Percentiles rank a stretch among this genome's conserved stretches.
These are phyloP conservation scores for Epichloe brachyelytri DNA, from an alignment of 2,329 filamentous ascomycete species.

Conservation along the genomic window DNA sequence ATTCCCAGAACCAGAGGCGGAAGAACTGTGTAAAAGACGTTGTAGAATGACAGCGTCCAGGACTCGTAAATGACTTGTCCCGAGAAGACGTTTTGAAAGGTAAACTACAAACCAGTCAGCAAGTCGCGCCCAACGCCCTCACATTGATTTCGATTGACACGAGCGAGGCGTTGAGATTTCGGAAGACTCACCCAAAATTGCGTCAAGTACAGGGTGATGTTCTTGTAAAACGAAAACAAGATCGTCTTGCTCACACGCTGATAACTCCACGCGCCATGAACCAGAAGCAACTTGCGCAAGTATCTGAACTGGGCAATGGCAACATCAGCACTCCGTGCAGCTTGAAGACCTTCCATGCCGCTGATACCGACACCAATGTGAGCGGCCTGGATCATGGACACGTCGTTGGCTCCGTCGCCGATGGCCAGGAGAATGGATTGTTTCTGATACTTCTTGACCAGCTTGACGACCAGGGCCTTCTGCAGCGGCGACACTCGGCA, in stretches of 20 bases:
- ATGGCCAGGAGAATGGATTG: constrained; percentile 89
- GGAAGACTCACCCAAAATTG: constrained; percentile 77
- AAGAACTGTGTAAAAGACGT: constrained; percentile 92
- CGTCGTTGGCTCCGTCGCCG: constrained; percentile 94
- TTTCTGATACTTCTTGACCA: constrained; percentile 84
- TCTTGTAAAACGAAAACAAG: constrained; percentile 98
- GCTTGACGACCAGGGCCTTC: constrained; percentile 93
- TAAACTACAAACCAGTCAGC: constrained; percentile 45
- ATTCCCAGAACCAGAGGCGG: constrained; percentile 92
- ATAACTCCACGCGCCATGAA: constrained; percentile 96
- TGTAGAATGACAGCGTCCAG: constrained; percentile 99
- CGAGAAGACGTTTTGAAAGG: constrained; percentile 96
- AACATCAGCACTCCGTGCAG: constrained; percentile 88
- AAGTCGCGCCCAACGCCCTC: background rate
- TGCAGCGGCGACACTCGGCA: constrained; percentile 93
- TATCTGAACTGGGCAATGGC: constrained; percentile 93
- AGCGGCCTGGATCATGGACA: constrained; percentile 99
- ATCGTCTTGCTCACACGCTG: constrained; percentile 95
- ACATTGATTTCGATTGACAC: too few relatives aligned
- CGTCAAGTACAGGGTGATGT: constrained; percentile 96
- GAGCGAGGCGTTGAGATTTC: background rate
- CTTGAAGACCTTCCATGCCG: constrained; percentile 91
- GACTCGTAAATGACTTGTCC: constrained; percentile 98
- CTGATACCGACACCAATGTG: constrained; percentile 97
- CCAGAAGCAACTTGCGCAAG: constrained; percentile 82